Percentiles rank a stretch among this genome's conserved stretches.
Conservation (phyloP, 2,329 filamentous ascomycete genomes). For the Trichoderma harzianum region DNA sequence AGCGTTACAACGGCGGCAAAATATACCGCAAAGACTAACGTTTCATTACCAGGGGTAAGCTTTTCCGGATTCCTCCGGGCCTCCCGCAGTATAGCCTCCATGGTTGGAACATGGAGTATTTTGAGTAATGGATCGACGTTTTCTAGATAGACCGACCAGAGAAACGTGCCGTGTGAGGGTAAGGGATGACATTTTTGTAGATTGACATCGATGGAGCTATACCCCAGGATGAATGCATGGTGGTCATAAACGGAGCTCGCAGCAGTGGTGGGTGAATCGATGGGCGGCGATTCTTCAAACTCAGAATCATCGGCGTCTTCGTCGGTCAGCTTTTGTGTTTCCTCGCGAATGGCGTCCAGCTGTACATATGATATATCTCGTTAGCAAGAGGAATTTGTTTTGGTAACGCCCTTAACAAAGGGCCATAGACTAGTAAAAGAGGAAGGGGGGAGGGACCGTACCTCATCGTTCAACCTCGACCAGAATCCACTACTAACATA, state of each 20-base stretch:
- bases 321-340: constrained; percentile 45
- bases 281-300: constrained; percentile 52
- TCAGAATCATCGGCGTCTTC: constrained; percentile 54
- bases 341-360: constrained; percentile 44
- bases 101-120: constrained; percentile 66
- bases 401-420: no score
- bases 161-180: constrained; percentile 60
- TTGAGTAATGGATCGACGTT: constrained; percentile 73
- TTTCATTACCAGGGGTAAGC: constrained; percentile 55
- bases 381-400: background rate
- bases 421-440: background rate
- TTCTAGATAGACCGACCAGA: constrained; percentile 69
- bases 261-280: constrained; percentile 37
- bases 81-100: constrained; percentile 59
- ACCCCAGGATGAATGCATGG: constrained; percentile 70
- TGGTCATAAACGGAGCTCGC: constrained; percentile 46
- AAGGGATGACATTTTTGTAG: constrained; percentile 62
- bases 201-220: constrained; percentile 67
- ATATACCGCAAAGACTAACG: constrained; percentile 62
- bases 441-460: constrained; percentile 33
- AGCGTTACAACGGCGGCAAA: constrained; percentile 57
- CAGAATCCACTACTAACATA: constrained; percentile 77
- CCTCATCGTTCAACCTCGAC: constrained; percentile 73
- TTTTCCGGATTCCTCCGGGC: constrained; percentile 57
- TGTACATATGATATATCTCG: constrained; percentile 16